Evolutionary conservation across 352 stramenopile genomes (phyloP), one percentile per base, ranked within the genome.

Genomic region (Globisporangium viniferum): DNA sequence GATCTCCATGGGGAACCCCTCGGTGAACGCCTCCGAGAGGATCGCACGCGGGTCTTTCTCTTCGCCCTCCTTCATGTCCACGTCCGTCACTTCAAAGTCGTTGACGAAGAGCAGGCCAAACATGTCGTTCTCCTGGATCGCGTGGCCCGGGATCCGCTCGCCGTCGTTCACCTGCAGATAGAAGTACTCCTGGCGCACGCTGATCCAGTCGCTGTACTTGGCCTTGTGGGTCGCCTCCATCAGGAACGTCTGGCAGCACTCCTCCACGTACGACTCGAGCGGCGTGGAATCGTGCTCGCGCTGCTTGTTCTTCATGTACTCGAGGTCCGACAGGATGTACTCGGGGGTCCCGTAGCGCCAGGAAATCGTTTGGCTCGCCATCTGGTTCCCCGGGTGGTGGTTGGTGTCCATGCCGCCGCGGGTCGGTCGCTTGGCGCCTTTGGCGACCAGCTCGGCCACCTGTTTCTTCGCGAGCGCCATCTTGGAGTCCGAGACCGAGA

Each of bases 1-100:
- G 14, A 94, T 81, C 59, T 93, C 87, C 76, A 94, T 86, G 15
- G 87, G 87, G 55, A 93, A 94, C 14, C 87, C 85, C 8, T 91
- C 78, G 12, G 83, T 74, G 58, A 94, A 88, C 0, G 82, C 87
- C 66, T 92, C 81, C 14, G 79, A 68, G 0, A 94, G 68, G 27
- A 88, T 73, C 14, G 75, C 81, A 5, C 79, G 78, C 14, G 79
- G 80, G 22, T 88, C 77, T 31, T 85, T 75, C 39, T 85, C 81
- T 1, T 84, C 74, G 59, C 72, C 72, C 10, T 80, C 75, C 59
- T 66, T 64, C 20, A 67, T 49, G 15, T 78, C 74, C 20, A 76
- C 69, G 35, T 74, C 78, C 9, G 62, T 48, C 7, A 78, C 59
- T 15, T 82, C 76, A 49, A 73, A 53, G 33, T 77, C 77, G 24